Evolutionary conservation across 1,139 yeast species (phyloP).

Genomic region (Geotrichum fermentans): DNA sequence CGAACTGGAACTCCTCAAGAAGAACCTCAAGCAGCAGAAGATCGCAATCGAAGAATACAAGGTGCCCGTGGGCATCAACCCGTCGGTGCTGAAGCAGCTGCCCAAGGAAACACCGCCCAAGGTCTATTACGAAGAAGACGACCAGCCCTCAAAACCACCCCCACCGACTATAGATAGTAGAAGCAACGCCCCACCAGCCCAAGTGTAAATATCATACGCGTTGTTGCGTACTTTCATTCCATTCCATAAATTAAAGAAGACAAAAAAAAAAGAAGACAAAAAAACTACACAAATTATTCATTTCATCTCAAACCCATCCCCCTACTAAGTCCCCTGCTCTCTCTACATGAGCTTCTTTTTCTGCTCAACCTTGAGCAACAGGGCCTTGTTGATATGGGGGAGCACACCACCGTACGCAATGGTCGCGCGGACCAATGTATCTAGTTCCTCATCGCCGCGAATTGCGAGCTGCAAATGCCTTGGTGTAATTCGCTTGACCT

Average conservation of each 20-base stretch:
- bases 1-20: slow-evolving; percentile 60
- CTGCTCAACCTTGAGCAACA: slow-evolving; percentile 87
- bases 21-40: slow-evolving; percentile 42
- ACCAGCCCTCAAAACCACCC: background rate
- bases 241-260: background rate
- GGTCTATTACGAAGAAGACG: slow-evolving; percentile 12
- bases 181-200: background rate
- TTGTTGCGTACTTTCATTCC: slow-evolving; percentile 1
- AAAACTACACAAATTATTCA: too few species aligned
- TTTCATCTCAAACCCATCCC: too few species aligned
- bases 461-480: slow-evolving; percentile 97
- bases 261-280: background rate
- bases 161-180: background rate
- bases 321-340: too few species aligned
- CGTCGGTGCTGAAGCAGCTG: slow-evolving; percentile 40
- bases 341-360: slow-evolving; percentile 54
- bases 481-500: slow-evolving; percentile 97
- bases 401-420: slow-evolving; percentile 99
- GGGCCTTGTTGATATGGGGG: slow-evolving; percentile 94
- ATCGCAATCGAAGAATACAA: slow-evolving; percentile 47
- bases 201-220: slow-evolving; percentile 1
- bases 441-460: slow-evolving; percentile 98
- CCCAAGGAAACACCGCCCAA: slow-evolving; percentile 9
- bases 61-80: slow-evolving; percentile 47
- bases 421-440: slow-evolving; percentile 91